Evolutionary conservation across 108 stramenopile genomes (phyloP), one percentile per base, ranked within the genome.

Genomic region (Licmophora abbreviata): DNA sequence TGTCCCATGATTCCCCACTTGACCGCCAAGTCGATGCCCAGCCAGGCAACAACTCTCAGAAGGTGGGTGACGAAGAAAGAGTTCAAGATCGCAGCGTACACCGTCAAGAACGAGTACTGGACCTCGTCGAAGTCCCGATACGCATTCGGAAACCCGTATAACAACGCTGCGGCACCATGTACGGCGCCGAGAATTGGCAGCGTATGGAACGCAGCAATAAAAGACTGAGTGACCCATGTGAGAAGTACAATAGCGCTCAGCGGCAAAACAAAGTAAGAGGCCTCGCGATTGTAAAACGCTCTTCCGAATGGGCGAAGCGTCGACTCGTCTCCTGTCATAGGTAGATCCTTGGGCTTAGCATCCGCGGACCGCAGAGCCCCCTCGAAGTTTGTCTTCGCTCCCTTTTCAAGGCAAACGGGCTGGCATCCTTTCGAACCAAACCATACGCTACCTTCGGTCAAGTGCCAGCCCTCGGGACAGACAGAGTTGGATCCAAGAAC

Each of bases 301-400:
- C 54, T 71, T 1, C 73, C 81, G 50, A 83, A 83, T 22, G 81
- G 81, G 22, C 76, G 58, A 25, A 83, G 18, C 21, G 76, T 77
- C 18, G 71, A 52, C 5, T 68, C 70, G 36, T 76, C 75, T 20
- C 75, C 75, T 25, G 33, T 31, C 54, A 76, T 51, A 9, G 38
- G 60, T 21, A 75, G 43, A 0, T 65, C 58, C 24, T 27, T 17
- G 36, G 15, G 18, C 12, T 44, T 46, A 29, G 38, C 12, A 9
- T 9, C 21, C 11, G 61, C 30, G 9, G 14, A 54, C 30, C 17
- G 29, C 10, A 41, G 21, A 22, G 47, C 40, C 26, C 24, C 10
- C 25, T 29, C 23, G 20, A 23, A 45, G 10, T 34, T 27, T 46
- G 52, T 43, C 1, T 20, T 26, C 18, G 67, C 77, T 9, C 72